These are phyloP conservation scores for Chimonanthus salicifolius DNA, from an alignment of 164 flowering plant genomes.

Conservation along the genomic window DNA sequence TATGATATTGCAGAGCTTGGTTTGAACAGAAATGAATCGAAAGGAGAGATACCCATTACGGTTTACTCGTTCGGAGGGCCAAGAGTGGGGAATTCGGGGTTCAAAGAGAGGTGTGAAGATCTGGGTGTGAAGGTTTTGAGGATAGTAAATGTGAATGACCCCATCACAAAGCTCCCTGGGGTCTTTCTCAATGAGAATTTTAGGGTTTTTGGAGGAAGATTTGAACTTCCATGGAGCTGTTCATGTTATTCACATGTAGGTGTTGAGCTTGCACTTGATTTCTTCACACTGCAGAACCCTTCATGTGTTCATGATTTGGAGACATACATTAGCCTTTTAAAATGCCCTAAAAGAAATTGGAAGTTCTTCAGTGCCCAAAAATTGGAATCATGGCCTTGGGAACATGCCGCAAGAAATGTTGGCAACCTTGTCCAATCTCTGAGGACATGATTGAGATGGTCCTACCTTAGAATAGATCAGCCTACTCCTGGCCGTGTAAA, in stretches of 20 bases:
- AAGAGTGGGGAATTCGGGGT: constrained; percentile 63
- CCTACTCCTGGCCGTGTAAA: not conserved
- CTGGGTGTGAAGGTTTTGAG: constrained; percentile 69
- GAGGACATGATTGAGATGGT: not conserved
- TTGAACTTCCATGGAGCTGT: constrained; percentile 56
- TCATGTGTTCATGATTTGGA: constrained; percentile 64
- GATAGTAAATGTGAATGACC: constrained; percentile 64
- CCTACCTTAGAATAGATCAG: not conserved
- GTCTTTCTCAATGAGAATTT: constrained; percentile 41
- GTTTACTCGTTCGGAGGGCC: constrained; percentile 84
- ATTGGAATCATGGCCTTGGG: constrained; percentile 20
- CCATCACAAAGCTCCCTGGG: constrained; percentile 33
- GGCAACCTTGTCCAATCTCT: constrained; percentile 23
- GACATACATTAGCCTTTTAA: constrained; percentile 35
- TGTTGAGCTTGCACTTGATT: constrained; percentile 53
- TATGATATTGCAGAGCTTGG: constrained; percentile 79
- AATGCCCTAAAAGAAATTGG: constrained; percentile 24
- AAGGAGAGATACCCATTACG: constrained; percentile 38
- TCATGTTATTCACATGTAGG: constrained; percentile 70
- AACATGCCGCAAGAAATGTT: constrained; percentile 19
- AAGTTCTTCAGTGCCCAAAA: constrained; percentile 22
- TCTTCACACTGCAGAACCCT: constrained; percentile 54
- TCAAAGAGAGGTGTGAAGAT: constrained; percentile 66
- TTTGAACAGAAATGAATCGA: constrained; percentile 21
- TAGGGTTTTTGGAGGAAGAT: constrained; percentile 45